phyloP scores from a whole-genome alignment of 805 yeast species.

The Starmera quercuum region DNA sequence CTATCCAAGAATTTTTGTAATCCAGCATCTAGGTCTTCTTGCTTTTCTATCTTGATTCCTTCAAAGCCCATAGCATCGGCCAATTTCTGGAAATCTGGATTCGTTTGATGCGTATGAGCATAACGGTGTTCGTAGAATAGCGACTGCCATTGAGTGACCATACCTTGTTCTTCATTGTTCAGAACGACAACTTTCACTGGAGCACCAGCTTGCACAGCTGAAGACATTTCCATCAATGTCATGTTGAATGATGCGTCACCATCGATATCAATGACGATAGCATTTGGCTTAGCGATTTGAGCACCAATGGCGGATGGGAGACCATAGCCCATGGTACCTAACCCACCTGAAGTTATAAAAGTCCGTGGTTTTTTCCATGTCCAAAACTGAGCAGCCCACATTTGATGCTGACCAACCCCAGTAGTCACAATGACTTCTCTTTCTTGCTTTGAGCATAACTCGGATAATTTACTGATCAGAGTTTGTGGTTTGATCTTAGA shows the following conservation, averaged over 20 bases:
- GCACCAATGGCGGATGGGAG: conserved; percentile 98
- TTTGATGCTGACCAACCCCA: conserved; percentile 99
- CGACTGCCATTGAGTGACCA: conserved; percentile 99
- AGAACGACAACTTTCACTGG: conserved; percentile 86
- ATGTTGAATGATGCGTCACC: conserved; percentile 99
- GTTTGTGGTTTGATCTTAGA: conserved; percentile 90
- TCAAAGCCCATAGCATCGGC: conserved; percentile 92
- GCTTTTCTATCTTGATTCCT: conserved; percentile 67
- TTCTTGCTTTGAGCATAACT: conserved; percentile 52
- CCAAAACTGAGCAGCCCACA: conserved; percentile 99
- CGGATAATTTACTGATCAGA: conserved; percentile 68
- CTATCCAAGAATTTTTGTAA: conserved; percentile 64
- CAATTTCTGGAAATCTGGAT: conserved; percentile 88
- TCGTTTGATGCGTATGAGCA: conserved; percentile 94
- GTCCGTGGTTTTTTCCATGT: conserved; percentile 90
- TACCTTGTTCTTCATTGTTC: conserved; percentile 98
- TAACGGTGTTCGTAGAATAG: conserved; percentile 94
- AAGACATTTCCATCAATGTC: conserved; percentile 88
- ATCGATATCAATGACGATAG: conserved; percentile 91
- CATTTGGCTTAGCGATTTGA: conserved; percentile 92
- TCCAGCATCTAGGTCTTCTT: conserved; percentile 53
- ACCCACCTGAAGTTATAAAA: conserved; percentile 96
- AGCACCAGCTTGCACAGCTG: conserved; percentile 90
- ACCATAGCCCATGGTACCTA: conserved; percentile 98
- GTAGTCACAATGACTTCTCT: conserved; percentile 87